A percentile compares a stretch with the other conserved stretches of the same genome.
Conservation (phyloP, 352 stramenopile species). For the Pythium sp. region DNA sequence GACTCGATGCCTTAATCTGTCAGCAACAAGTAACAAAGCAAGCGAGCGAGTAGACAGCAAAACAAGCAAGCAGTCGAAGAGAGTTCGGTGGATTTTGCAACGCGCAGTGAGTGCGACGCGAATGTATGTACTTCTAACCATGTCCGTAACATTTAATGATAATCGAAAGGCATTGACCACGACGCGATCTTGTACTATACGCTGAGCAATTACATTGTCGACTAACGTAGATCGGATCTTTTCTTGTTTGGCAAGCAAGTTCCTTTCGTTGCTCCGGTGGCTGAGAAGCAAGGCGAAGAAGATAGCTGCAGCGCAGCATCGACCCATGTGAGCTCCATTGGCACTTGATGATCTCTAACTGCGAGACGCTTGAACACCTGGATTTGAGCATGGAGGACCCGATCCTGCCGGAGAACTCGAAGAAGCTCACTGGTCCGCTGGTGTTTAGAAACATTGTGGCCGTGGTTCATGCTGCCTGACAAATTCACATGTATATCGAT, state of each 20-base stretch:
- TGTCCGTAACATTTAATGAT: constrained; percentile 2
- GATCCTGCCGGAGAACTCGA: constrained; percentile 41
- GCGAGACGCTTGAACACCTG: constrained; percentile 44
- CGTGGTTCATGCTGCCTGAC: no score
- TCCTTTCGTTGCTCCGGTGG: constrained; percentile 43
- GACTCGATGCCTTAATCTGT: constrained; percentile 34
- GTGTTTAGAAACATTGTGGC: background rate
- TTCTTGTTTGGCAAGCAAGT: constrained; percentile 42
- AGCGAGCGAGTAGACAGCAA: background rate
- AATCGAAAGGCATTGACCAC: constrained; percentile 48
- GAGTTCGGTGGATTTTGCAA: background rate
- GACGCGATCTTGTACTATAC: constrained; percentile 55
- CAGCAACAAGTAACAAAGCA: background rate
- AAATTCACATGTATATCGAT: no score
- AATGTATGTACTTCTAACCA: constrained; percentile 1
- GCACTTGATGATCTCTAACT: constrained; percentile 40
- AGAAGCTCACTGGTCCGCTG: constrained; percentile 24
- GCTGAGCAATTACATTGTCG: constrained; percentile 47
- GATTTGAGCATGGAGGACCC: constrained; percentile 27
- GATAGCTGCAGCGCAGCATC: background rate
- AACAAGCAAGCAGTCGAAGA: background rate
- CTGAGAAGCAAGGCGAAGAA: constrained; percentile 3
- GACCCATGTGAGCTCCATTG: constrained; percentile 26
- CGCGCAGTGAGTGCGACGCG: background rate
- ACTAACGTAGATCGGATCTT: no score